These are phyloP conservation scores for Boletus vinaceobasis DNA, from an alignment of 768 basidiomycete genomes.

Conservation along the genomic window DNA sequence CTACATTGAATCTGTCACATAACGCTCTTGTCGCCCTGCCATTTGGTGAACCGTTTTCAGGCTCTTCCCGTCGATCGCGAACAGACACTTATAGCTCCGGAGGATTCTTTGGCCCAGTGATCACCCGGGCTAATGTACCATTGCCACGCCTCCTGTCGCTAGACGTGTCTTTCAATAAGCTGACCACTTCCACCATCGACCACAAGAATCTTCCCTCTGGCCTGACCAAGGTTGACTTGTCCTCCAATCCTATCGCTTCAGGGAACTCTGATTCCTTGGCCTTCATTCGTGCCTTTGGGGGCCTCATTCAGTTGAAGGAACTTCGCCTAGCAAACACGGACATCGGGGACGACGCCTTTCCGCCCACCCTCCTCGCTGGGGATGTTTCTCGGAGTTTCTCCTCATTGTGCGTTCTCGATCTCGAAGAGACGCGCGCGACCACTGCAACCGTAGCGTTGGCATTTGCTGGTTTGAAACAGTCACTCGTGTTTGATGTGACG, in stretches of 20 bases:
- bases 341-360: constrained; percentile 60
- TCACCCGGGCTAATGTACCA: constrained; percentile 60
- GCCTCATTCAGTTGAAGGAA: constrained; percentile 53
- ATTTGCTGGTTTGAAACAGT: constrained; percentile 46
- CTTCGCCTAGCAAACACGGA: constrained; percentile 53
- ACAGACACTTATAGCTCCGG: constrained; percentile 35
- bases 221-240: constrained; percentile 59
- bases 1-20: constrained; percentile 66
- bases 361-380: constrained; percentile 23
- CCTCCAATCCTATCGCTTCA: constrained; percentile 60
- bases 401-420: constrained; percentile 53
- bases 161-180: constrained; percentile 64
- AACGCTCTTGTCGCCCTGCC: constrained; percentile 61
- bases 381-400: constrained; percentile 41
- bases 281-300: constrained; percentile 46
- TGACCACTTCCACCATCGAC: constrained; percentile 56
- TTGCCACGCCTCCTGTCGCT: constrained; percentile 64
- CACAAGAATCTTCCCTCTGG: constrained; percentile 46
- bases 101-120: constrained; percentile 61
- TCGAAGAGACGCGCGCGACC: constrained; percentile 62
- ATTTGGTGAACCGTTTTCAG: constrained; percentile 56
- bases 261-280: constrained; percentile 22
- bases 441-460: constrained; percentile 42
- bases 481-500: constrained; percentile 52
- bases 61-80: constrained; percentile 17